Conservation (phyloP, 352 stramenopile genomes). For the Phytophthora pseudosyringae region DNA sequence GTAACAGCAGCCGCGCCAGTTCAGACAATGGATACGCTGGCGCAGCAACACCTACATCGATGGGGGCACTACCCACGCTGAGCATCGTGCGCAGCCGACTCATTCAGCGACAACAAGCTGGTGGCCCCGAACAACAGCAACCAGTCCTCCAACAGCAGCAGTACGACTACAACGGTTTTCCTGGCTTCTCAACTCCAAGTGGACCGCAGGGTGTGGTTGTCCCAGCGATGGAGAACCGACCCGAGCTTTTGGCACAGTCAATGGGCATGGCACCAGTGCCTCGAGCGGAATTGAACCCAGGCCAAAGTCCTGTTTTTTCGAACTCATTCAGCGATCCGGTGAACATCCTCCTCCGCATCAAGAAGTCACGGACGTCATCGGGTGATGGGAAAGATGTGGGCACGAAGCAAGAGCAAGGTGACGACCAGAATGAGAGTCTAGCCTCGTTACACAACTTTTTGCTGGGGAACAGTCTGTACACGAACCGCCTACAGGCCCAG, state of each 20-base stretch:
- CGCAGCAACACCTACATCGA: conserved; percentile 36
- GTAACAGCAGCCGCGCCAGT: conserved; percentile 34
- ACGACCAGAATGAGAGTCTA: conserved; percentile 59
- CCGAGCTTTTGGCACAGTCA: conserved; percentile 30
- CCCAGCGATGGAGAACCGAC: conserved; percentile 28
- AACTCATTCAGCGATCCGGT: conserved; percentile 79
- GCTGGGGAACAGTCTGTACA: conserved; percentile 71
- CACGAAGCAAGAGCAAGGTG: conserved; percentile 38
- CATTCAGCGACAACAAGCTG: conserved; percentile 55
- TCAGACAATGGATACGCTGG: conserved; percentile 29
- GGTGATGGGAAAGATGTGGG: conserved; percentile 37
- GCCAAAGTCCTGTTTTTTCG: conserved; percentile 41
- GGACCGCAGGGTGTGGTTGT: conserved; percentile 14
- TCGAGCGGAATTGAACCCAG: conserved; percentile 31
- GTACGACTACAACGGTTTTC: conserved; percentile 36
- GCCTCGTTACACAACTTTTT: conserved; percentile 77
- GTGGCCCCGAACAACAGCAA: conserved; percentile 29
- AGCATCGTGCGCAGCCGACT: conserved; percentile 73
- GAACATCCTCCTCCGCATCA: conserved; percentile 79
- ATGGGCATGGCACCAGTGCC: conserved; percentile 24
- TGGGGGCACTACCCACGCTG: conserved; percentile 52
- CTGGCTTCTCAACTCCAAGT: conserved; percentile 27
- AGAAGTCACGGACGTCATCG: conserved; percentile 62
- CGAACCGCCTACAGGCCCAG: conserved; percentile 76
- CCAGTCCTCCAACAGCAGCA: conserved; percentile 26